A percentile compares a stretch with the other conserved stretches of the same genome.
Conservation (phyloP, 768 basidiomycete species). For the Lactarius trivialis region DNA sequence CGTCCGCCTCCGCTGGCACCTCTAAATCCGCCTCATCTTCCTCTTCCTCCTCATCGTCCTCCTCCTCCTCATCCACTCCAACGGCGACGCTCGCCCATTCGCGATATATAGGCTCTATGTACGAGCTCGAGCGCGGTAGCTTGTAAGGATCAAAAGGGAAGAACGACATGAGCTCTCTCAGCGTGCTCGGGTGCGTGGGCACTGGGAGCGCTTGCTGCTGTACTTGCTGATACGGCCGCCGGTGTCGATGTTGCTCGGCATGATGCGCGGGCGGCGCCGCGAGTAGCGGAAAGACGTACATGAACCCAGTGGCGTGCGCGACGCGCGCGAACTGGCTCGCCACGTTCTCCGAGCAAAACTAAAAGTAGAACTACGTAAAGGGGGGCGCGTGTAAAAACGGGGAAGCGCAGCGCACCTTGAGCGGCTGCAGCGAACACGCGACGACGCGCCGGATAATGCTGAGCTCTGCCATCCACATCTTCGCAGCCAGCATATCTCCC, state of each 20-base stretch:
- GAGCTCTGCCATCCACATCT: slow-evolving; percentile 83
- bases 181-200: slow-evolving; percentile 22
- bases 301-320: slow-evolving; percentile 82
- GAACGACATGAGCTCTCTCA: slow-evolving; percentile 78
- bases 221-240: not conserved
- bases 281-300: slow-evolving; percentile 91
- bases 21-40: slow-evolving; percentile 16
- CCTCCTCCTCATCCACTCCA: slow-evolving; percentile 61
- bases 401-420: slow-evolving; percentile 55
- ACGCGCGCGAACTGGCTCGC: slow-evolving; percentile 92
- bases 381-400: not conserved
- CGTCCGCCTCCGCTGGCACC: slow-evolving; percentile 35
- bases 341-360: slow-evolving; percentile 89
- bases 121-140: slow-evolving; percentile 68
- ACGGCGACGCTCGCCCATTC: slow-evolving; percentile 83
- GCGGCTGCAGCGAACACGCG: slow-evolving; percentile 77
- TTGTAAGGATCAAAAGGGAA: slow-evolving; percentile 99
- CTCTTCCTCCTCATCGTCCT: slow-evolving; percentile 39
- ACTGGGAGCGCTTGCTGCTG: not conserved
- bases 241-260: slow-evolving; percentile 10
- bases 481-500: slow-evolving; percentile 35
- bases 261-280: slow-evolving; percentile 45
- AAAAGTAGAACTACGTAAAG: slow-evolving; percentile 1
- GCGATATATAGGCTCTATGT: slow-evolving; percentile 79
- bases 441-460: slow-evolving; percentile 74